A percentile compares a stretch with the other conserved stretches of the same genome.
Evolutionary conservation across 2,329 filamentous ascomycete genomes (phyloP).

Genomic region (Ilyonectria mors-panacis): DNA sequence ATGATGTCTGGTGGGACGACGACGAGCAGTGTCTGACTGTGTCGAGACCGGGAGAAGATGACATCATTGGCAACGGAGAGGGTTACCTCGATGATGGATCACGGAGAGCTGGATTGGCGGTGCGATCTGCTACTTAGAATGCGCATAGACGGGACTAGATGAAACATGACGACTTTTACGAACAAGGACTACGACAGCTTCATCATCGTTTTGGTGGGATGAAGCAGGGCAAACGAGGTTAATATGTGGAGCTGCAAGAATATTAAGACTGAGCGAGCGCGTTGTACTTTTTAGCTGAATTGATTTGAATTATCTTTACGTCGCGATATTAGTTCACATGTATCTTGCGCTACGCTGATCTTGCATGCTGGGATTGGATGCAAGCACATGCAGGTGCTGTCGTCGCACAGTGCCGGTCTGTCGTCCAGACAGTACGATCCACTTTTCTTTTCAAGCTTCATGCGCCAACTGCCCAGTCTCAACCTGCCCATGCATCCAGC

Average conservation of each 20-base stretch:
- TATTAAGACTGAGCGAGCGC: slow-evolving; percentile 15
- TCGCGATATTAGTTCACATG: slow-evolving; percentile 21
- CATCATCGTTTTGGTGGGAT: slow-evolving; percentile 17
- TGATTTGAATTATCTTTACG: slow-evolving; percentile 30
- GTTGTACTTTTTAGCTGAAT: slow-evolving; percentile 14
- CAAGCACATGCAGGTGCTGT: slow-evolving; percentile 15
- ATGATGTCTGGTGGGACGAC: slow-evolving; percentile 46
- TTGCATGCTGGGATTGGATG: slow-evolving; percentile 14
- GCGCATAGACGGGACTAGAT: background rate
- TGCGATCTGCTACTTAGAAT: slow-evolving; percentile 43
- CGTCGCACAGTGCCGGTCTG: slow-evolving; percentile 17
- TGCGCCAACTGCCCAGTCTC: slow-evolving; percentile 8
- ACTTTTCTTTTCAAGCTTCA: slow-evolving; percentile 20
- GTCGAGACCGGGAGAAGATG: slow-evolving; percentile 40
- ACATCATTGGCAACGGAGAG: slow-evolving; percentile 35
- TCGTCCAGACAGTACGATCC: slow-evolving; percentile 8
- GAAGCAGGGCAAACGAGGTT: slow-evolving; percentile 6
- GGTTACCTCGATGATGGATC: slow-evolving; percentile 42
- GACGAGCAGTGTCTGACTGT: slow-evolving; percentile 39
- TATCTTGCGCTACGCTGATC: slow-evolving; percentile 12
- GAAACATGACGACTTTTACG: slow-evolving; percentile 31
- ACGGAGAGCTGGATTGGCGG: slow-evolving; percentile 40
- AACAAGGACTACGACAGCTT: slow-evolving; percentile 10
- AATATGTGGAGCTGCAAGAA: slow-evolving; percentile 21
- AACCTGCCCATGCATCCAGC: background rate